phyloP scores from a whole-genome alignment of 192 early-diverging fungal species.

The Mortierella hygrophila region DNA sequence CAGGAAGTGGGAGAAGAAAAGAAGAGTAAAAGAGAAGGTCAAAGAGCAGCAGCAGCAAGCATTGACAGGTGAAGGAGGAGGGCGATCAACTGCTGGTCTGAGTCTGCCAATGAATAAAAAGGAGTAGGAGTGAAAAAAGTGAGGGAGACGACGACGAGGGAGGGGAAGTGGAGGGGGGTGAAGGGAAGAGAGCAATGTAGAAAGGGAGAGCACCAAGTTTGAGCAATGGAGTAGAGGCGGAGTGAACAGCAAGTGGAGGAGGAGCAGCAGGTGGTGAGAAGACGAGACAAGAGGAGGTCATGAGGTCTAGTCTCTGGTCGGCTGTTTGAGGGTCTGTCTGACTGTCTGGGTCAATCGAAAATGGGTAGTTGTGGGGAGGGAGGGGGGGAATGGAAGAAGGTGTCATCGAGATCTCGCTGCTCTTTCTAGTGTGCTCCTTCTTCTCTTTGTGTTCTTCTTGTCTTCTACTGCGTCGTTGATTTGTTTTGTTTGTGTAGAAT shows the following conservation, averaged over 20 bases:
- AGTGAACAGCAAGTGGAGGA: neutral
- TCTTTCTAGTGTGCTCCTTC: neutral
- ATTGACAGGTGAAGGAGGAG: too few species aligned
- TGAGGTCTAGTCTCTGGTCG: conserved; percentile 10
- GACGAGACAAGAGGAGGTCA: neutral
- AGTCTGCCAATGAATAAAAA: too few species aligned
- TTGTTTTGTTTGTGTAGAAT: neutral
- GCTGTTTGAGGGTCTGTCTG: neutral
- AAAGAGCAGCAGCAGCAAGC: too few species aligned
- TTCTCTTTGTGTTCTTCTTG: neutral
- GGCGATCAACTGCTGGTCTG: too few species aligned
- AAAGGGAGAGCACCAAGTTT: too few species aligned
- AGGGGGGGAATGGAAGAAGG: neutral
- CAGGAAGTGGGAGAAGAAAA: neutral
- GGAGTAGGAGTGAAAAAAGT: too few species aligned
- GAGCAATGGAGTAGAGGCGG: too few species aligned
- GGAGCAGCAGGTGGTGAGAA: neutral
- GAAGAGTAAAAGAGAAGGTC: neutral
- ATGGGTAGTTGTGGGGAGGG: neutral
- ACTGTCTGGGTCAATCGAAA: neutral
- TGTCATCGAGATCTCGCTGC: neutral
- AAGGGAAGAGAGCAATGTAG: too few species aligned
- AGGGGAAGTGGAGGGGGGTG: too few species aligned
- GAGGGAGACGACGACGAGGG: too few species aligned
- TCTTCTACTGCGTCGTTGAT: neutral